These are phyloP conservation scores for Phoma sp. DNA, from an alignment of 2,329 filamentous ascomycete species.

Conservation along the genomic window DNA sequence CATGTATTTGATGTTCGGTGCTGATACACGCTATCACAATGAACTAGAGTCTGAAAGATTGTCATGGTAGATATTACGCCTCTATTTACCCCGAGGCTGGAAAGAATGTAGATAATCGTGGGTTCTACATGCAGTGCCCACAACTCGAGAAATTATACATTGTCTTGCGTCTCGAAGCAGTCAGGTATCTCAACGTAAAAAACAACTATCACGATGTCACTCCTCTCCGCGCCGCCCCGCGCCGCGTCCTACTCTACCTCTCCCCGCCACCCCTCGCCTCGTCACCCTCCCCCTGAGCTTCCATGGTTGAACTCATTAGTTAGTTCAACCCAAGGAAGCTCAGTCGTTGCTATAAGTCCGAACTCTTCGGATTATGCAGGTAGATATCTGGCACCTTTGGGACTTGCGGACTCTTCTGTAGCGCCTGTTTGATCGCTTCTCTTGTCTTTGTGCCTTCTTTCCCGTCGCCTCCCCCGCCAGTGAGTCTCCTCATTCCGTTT, in stretches of 20 bases:
- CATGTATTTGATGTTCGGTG: no score
- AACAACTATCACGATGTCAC: not conserved
- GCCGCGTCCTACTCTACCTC: no score
- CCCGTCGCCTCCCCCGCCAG: slow-evolving; percentile 59
- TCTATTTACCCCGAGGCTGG: no score
- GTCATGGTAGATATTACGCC: no score
- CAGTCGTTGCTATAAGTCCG: slow-evolving; percentile 32
- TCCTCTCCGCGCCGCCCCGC: no score
- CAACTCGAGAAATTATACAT: not conserved
- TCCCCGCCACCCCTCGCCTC: not conserved
- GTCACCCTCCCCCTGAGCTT: slow-evolving; percentile 1
- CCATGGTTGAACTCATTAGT: not conserved
- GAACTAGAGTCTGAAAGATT: no score
- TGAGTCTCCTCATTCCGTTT: slow-evolving; percentile 68
- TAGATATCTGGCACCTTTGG: slow-evolving; percentile 58
- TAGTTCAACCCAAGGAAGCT: slow-evolving; percentile 19
- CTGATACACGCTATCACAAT: no score
- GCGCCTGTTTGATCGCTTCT: slow-evolving; percentile 44
- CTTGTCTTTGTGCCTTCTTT: slow-evolving; percentile 50
- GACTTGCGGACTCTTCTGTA: slow-evolving; percentile 55
- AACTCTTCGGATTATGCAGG: slow-evolving; percentile 48
- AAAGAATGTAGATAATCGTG: no score
- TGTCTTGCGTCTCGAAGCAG: slow-evolving; percentile 3
- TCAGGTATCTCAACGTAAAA: slow-evolving; percentile 7
- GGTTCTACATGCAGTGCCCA: no score